These are phyloP conservation scores for Blastobotrys illinoisensis DNA, from an alignment of 1,139 yeast species.

Conservation along the genomic window DNA sequence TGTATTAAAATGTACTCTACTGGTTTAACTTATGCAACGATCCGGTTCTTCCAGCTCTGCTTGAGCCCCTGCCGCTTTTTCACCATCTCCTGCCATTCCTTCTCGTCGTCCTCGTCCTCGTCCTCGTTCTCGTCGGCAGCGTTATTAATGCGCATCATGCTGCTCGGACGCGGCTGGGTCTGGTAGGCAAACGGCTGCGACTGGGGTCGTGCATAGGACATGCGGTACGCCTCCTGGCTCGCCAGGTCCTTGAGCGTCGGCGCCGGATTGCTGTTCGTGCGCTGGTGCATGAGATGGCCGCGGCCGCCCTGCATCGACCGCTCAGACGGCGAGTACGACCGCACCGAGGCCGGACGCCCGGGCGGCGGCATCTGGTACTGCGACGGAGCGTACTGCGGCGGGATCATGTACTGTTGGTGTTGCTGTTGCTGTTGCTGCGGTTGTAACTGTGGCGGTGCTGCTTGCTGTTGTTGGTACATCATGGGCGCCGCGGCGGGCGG, in stretches of 20 bases:
- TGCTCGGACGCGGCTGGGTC: conserved; percentile 5
- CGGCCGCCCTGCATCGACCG: conserved; percentile 11
- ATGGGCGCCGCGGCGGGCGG: conserved; percentile 25
- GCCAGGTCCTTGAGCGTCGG: conserved; percentile 11
- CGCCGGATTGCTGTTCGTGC: conserved; percentile 9
- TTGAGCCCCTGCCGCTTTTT: conserved; percentile 27
- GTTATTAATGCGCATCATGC: conserved; percentile 11
- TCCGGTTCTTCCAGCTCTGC: conserved; percentile 24
- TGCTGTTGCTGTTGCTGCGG: conserved; percentile 8
- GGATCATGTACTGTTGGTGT: conserved; percentile 8
- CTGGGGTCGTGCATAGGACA: conserved; percentile 6
- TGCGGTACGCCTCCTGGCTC: conserved; percentile 9
- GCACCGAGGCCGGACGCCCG: conserved; percentile 23
- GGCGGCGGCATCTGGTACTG: conserved; percentile 3
- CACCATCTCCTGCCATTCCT: conserved; percentile 30
- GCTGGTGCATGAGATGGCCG: conserved; percentile 1
- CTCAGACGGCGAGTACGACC: conserved; percentile 24
- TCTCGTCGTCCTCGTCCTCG: conserved; percentile 34
- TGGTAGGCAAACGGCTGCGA: conserved; percentile 10
- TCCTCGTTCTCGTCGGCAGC: conserved; percentile 23
- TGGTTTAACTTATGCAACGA: conserved; percentile 3
- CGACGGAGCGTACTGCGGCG: conserved; percentile 6
- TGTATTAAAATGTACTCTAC: conserved; percentile 1
- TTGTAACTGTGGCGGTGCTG: conserved; percentile 3
- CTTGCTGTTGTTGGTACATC: conserved; percentile 15